Base-by-base conservation (phyloP, 352 stramenopile species). In the Pythium dissotocum region DNA sequence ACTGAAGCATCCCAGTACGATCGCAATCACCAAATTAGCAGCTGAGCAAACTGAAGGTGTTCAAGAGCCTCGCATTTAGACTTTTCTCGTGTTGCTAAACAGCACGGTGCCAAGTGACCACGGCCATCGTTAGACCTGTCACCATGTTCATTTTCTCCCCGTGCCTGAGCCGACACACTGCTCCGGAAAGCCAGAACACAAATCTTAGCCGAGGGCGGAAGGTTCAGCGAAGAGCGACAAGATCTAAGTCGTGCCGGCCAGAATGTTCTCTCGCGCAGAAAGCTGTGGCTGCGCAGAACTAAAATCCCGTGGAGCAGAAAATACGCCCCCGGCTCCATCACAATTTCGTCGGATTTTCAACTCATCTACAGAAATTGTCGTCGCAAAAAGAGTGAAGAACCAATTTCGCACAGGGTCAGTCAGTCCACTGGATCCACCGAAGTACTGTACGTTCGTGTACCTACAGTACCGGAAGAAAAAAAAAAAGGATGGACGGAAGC, bases 121-220 rank as follows among this genome's bases (percentile, higher is more conserved):
- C 42, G 12, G n/a, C 12, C 6, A 14, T 14, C 38, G 38, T 14
- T n/a, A 5, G 8, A 6, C 9, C n/a, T 53, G 46, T 30, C 46
- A 32, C 46, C 46, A 32, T 53, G 46, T 53, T 53, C 46, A 53
- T 53, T 53, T 53, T 53, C 46, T 53, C 46, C 46, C 46, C 46
- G 21, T 53, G 46, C 13, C 21, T 6, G 46, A 8, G n/a, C 46
- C 6, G 46, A 53, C 21, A 24, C 46, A 13, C 26, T 2, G 36
- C 26, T 9, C 24, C 6, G 3, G 49, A 57, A 57, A 57, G 49
- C 49, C 49, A 57, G 49, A 35, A 0, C 51, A 62, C 42, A 62
- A 57, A 68, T 68, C 62, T 68, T 68, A 68, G 46, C n/a, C 30
- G 40, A 35, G 48, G 61, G 44, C 62, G 10, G 54, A 61, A 61